Evolutionary conservation across 306 rosid species (phyloP), one percentile per base, ranked within the genome.

Genomic region (Rosa multiflora): DNA sequence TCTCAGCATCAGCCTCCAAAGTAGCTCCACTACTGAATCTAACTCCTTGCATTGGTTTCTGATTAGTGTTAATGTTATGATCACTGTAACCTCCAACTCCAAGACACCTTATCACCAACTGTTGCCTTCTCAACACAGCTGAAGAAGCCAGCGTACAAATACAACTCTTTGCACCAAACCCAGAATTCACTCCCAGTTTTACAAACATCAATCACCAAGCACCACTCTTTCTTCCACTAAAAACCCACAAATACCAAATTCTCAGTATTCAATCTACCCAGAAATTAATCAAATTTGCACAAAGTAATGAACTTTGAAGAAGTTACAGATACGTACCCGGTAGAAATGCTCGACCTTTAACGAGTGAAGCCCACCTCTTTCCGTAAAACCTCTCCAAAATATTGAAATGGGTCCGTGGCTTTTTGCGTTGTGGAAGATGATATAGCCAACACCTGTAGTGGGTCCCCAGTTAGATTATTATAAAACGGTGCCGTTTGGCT

Each of bases 41-140:
- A 62, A 75, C 64, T 75, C 74, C 66, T 77, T 86, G 92, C 89
- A 87, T 78, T 76, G 79, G 83, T 56, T 76, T 74, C 69, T 18
- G 83, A 77, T 77, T 44, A 37, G n/a, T 52, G 23, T 4, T 23
- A 18, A 20, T 13, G 55, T 43, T 75, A 4, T 75, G 84, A 79
- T 71, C 76, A 69, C 84, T 48, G 55, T 73, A 82, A 74, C 81
- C 87, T 77, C 91, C 90, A 42, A 89, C 88, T 80, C 92, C 90
- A 52, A 90, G 86, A 82, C 91, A 84, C 71, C 98, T 89, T 80
- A 88, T 77, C 81, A 92, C 58, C 63, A 94, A 87, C 67, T 83
- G 88, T 32, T 92, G 97, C 76, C 97, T 86, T 89, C 97, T 92
- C 76, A 83, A 82, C 81, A 86, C 87, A 84, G 88, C 79, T 43